These are phyloP conservation scores for Quercus glauca DNA, from an alignment of 306 rosid species.

Conservation along the genomic window DNA sequence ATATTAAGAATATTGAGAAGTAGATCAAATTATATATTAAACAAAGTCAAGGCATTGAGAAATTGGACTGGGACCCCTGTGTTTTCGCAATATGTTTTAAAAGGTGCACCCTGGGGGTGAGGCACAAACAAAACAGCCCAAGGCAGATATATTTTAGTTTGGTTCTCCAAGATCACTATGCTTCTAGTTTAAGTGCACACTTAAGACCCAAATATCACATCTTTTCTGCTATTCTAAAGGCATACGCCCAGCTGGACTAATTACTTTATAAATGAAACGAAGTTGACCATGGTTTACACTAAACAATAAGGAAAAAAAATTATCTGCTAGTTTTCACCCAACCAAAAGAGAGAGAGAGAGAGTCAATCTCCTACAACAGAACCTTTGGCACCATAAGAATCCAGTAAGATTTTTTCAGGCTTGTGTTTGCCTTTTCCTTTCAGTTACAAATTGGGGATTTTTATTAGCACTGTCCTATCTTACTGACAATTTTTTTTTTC, in stretches of 20 bases:
- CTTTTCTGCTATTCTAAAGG: background rate
- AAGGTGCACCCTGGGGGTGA: background rate
- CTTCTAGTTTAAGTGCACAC: background rate
- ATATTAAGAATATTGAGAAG: background rate
- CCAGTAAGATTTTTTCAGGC: background rate
- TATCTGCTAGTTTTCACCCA: background rate
- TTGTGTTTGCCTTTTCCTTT: background rate
- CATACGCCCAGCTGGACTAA: background rate
- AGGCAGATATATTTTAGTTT: background rate
- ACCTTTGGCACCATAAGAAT: background rate
- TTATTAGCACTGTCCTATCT: background rate
- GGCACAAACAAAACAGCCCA: background rate
- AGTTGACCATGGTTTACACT: background rate
- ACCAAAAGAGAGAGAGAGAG: background rate
- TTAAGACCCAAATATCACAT: background rate
- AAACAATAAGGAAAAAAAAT: background rate
- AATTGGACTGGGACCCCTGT: background rate
- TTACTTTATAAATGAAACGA: background rate
- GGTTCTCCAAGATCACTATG: background rate
- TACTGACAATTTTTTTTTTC: background rate
- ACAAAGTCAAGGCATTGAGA: background rate
- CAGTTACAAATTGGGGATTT: background rate
- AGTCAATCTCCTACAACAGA: background rate
- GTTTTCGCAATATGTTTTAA: background rate
- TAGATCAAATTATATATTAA: background rate